A percentile compares a stretch with the other conserved stretches of the same genome.
phyloP scores from a whole-genome alignment of 441 rosid species.

The Eutrema salsugineum region DNA sequence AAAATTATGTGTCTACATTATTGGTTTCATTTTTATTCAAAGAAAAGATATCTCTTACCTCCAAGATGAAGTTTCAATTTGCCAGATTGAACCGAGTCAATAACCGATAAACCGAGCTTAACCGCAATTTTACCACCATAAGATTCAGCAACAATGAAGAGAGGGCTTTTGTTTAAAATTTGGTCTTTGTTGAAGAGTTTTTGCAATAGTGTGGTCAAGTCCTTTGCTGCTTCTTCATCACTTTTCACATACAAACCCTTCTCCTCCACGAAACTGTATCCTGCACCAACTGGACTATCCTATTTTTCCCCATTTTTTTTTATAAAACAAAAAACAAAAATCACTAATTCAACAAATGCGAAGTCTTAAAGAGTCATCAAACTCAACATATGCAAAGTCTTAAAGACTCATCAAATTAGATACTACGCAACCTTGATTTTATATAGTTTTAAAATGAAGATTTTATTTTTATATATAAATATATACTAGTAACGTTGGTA shows the following conservation, averaged over 20 bases:
- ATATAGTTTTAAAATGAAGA: background rate
- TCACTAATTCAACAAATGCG: too few relatives aligned
- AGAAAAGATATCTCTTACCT: slow-evolving; percentile 36
- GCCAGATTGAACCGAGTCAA: slow-evolving; percentile 54
- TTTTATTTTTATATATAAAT: too few relatives aligned
- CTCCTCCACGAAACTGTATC: slow-evolving; percentile 83
- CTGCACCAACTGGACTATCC: slow-evolving; percentile 96
- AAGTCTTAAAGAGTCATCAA: too few relatives aligned
- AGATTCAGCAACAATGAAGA: slow-evolving; percentile 79
- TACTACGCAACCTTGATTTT: background rate
- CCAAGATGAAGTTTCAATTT: slow-evolving; percentile 65
- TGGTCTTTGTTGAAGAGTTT: slow-evolving; percentile 44
- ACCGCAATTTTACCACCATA: slow-evolving; percentile 89
- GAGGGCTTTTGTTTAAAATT: slow-evolving; percentile 54
- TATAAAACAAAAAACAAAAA: too few relatives aligned
- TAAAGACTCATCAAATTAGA: slow-evolving; percentile 17
- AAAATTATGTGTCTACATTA: background rate
- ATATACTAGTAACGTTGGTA: background rate
- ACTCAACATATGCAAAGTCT: background rate
- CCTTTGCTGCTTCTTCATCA: slow-evolving; percentile 74
- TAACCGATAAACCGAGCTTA: slow-evolving; percentile 62
- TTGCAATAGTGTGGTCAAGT: slow-evolving; percentile 58
- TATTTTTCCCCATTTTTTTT: slow-evolving; percentile 12
- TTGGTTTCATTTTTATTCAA: background rate
- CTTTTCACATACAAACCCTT: slow-evolving; percentile 49